Percentiles rank a stretch among this genome's conserved stretches.
Evolutionary conservation across 78 protist genomes (phyloP).

Genomic region (Chrysochromulina tobinii): DNA sequence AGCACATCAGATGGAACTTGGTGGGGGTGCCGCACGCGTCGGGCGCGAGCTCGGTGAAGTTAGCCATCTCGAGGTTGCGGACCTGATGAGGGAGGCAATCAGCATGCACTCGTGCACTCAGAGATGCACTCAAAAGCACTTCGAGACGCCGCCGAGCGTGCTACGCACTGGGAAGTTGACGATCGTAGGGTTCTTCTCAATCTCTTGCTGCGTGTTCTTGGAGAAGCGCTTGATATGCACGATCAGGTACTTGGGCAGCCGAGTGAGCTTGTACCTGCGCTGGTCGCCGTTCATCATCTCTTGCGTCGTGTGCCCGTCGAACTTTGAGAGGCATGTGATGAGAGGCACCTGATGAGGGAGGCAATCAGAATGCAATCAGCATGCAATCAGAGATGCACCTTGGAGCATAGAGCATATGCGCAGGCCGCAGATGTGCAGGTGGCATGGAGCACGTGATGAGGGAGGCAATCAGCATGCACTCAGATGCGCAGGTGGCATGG

Average conservation of each 20-base stretch:
- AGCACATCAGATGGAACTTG: conserved; percentile 51
- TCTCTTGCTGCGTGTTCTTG: conserved; percentile 69
- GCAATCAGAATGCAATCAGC: conserved; percentile 10
- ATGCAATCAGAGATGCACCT: background rate
- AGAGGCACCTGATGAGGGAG: conserved; percentile 67
- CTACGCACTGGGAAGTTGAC: conserved; percentile 41
- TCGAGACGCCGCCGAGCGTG: too few species aligned
- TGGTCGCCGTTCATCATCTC: conserved; percentile 46
- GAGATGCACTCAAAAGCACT: too few species aligned
- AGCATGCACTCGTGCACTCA: too few species aligned
- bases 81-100: too few species aligned
- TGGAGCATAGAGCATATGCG: background rate
- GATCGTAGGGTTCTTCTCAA: conserved; percentile 54
- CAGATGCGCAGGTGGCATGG: background rate
- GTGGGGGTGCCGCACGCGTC: conserved; percentile 10
- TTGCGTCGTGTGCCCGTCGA: conserved; percentile 61
- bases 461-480: too few species aligned
- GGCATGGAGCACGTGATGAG: background rate
- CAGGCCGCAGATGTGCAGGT: background rate
- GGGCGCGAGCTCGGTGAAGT: background rate
- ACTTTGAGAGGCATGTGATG: conserved; percentile 69
- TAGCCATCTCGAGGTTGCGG: background rate
- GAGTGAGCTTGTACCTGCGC: conserved; percentile 50
- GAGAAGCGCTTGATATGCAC: conserved; percentile 84
- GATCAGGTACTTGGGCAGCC: conserved; percentile 85